A percentile compares a stretch with the other conserved stretches of the same genome.
phyloP scores from a whole-genome alignment of 495 filamentous ascomycete genomes.

The Clavariopsis aquatica region DNA sequence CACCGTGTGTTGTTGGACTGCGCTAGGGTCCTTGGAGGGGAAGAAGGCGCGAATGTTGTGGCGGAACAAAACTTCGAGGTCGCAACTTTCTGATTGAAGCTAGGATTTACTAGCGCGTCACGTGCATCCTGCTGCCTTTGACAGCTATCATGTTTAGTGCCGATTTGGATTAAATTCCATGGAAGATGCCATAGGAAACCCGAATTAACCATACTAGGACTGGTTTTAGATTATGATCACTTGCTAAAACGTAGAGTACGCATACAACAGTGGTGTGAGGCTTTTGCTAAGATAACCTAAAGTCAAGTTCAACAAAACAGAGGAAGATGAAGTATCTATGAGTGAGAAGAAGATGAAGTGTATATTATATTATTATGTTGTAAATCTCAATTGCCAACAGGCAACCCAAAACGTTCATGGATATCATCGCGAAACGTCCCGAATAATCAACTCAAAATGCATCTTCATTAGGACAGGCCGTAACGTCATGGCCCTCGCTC shows the following conservation, averaged over 20 bases:
- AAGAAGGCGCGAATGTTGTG: neutral
- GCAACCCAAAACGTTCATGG: constrained; percentile 8
- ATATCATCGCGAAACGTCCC: constrained; percentile 32
- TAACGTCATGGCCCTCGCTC: constrained; percentile 91
- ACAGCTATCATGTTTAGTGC: neutral
- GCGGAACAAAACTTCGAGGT: neutral
- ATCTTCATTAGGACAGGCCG: constrained; percentile 93
- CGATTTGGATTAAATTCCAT: neutral
- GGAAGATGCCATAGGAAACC: neutral
- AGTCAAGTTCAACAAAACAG: no score
- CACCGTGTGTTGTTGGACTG: neutral
- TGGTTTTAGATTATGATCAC: no score
- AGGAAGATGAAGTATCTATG: no score
- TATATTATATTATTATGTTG: neutral
- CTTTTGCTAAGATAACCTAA: no score
- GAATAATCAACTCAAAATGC: constrained; percentile 51
- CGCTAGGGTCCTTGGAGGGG: neutral
- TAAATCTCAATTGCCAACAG: neutral
- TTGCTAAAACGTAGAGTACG: no score
- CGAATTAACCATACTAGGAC: neutral
- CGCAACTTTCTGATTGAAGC: neutral
- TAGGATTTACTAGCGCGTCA: neutral
- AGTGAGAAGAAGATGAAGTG: no score
- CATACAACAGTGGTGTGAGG: no score
- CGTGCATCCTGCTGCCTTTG: neutral